Conservation (phyloP, 139 green algal species). For the Tetraselmis striata region DNA sequence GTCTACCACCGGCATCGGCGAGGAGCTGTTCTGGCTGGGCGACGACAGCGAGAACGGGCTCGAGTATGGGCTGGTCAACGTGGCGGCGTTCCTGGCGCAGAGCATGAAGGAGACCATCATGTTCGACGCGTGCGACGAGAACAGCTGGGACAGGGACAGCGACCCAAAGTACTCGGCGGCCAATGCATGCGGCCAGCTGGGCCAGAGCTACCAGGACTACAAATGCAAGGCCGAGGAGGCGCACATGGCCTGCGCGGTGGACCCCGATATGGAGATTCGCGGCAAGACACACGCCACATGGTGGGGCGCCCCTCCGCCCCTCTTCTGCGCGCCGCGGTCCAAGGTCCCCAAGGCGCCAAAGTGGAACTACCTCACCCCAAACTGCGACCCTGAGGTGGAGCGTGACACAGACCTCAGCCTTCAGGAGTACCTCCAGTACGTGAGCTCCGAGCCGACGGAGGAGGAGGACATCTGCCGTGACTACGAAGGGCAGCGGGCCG, state of each 20-base stretch:
- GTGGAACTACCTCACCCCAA: background rate
- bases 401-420: too few species aligned
- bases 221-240: background rate
- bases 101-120: conserved; percentile 8
- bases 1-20: too few species aligned
- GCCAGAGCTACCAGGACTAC: conserved; percentile 10
- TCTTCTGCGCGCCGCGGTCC: conserved; percentile 5
- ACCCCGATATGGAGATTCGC: conserved; percentile 2
- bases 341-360: background rate
- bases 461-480: too few species aligned
- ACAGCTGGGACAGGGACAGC: conserved; percentile 10
- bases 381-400: background rate
- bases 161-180: too few species aligned
- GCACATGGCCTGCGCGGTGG: background rate
- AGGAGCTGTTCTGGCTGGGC: too few species aligned
- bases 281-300: background rate
- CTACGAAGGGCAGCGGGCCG: too few species aligned
- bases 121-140: conserved; percentile 13
- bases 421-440: too few species aligned
- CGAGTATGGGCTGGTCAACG: too few species aligned
- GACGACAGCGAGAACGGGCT: too few species aligned
- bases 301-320: background rate
- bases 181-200: conserved; percentile 5
- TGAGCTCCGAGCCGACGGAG: too few species aligned
- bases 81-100: too few species aligned